Percentiles rank a stretch among this genome's conserved stretches.
phyloP scores from a whole-genome alignment of 371 early-diverging fungal genomes.

The Mortierella sp. region DNA sequence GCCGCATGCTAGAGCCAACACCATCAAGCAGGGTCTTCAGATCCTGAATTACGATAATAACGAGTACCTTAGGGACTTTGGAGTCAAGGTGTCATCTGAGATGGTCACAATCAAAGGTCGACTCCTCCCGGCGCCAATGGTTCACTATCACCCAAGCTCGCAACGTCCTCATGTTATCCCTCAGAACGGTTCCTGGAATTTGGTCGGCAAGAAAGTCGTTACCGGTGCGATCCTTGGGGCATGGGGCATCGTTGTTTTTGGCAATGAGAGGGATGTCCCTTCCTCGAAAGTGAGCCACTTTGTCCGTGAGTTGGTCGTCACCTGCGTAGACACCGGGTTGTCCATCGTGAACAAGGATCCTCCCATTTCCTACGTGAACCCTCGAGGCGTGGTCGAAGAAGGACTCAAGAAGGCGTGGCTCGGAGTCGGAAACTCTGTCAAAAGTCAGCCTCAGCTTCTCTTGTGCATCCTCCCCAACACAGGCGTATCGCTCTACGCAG shows the following conservation, averaged over 20 bases:
- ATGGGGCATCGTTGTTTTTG: slow-evolving; percentile 87
- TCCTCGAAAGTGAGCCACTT: slow-evolving; percentile 59
- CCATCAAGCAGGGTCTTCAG: slow-evolving; percentile 63
- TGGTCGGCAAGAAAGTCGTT: slow-evolving; percentile 85
- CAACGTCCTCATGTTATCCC: slow-evolving; percentile 76
- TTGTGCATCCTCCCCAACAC: slow-evolving; percentile 90
- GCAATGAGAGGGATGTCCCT: slow-evolving; percentile 42
- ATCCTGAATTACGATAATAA: slow-evolving; percentile 64
- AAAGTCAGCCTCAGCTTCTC: slow-evolving; percentile 79
- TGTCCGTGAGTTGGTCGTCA: slow-evolving; percentile 62
- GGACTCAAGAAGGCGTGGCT: slow-evolving; percentile 79
- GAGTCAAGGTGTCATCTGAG: slow-evolving; percentile 72
- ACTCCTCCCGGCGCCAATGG: slow-evolving; percentile 78
- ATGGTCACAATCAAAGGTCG: slow-evolving; percentile 68
- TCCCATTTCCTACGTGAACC: slow-evolving; percentile 78
- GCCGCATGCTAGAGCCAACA: slow-evolving; percentile 73
- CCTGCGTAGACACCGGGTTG: slow-evolving; percentile 72
- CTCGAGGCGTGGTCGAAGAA: slow-evolving; percentile 72
- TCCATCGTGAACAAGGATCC: slow-evolving; percentile 66
- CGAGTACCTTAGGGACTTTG: slow-evolving; percentile 69
- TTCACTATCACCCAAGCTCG: slow-evolving; percentile 71
- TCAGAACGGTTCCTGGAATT: slow-evolving; percentile 90
- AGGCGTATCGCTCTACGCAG: slow-evolving; percentile 87
- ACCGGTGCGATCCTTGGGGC: slow-evolving; percentile 79
- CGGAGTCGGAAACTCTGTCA: slow-evolving; percentile 74